Base-by-base conservation (phyloP, 805 yeast species). In the Debaryomyces castellii region DNA sequence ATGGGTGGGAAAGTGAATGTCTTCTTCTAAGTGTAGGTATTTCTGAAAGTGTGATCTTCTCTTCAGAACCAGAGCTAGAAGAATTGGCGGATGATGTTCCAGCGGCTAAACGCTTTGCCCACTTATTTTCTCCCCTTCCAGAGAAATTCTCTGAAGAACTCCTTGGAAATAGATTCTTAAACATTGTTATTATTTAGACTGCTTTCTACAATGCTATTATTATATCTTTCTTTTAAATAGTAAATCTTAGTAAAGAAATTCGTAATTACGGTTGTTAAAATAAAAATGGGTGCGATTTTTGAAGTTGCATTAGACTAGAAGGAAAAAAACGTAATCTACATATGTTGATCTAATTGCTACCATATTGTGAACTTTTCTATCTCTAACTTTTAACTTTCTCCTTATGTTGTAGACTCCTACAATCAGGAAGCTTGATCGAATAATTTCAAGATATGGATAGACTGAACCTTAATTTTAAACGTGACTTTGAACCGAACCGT, bases 1-100 rank as follows among this genome's bases (percentile, higher is more conserved):
- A 37, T 1, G 51, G 52, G 11, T 35, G 45, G 8, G 39, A 40
- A 44, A 53, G 49, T 9, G 57, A 53, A 35, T 51, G 55, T 16
- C 55, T 23, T 41, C 55, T 43, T 33, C 36, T 37, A 8, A 49
- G 12, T 24, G 43, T 28, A 2, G 54, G 50, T 9, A 49, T 44
- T 4, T 51, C 51, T 22, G 41, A 37, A 22, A 11, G 20, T n/a
- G 20, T 21, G 5, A 38, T 24, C 11, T 40, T 28, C 32, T 44
- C 50, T 16, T 44, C 37, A 9, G 44, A 40, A 17, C 24, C 27
- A 11, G 24, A 17, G 20, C 10, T 20, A 4, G 36, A 17, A 4
- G 17, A 18, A n/a, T n/a, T n/a, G n/a, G 34, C 36, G 5, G 40
- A 36, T 2, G 36, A 35, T n/a, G 35, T 8, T 1, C 10, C 21